Base-by-base conservation (phyloP, 2,329 filamentous ascomycete genomes). In the Aspergillus hiratsukae region DNA sequence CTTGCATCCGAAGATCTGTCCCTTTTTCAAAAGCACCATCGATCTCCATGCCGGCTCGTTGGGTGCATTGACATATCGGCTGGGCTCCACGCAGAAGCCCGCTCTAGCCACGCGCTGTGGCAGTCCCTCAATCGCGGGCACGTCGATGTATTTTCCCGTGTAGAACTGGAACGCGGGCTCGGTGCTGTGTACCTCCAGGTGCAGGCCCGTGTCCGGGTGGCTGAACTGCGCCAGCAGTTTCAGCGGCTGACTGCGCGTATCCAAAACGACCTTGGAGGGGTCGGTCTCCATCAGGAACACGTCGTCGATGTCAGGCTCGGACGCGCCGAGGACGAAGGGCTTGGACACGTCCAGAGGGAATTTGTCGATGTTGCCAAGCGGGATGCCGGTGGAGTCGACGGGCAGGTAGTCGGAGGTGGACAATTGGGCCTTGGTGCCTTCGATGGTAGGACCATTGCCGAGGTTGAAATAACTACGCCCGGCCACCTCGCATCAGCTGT, bases 121-220 rank as follows among this genome's bases (percentile, higher is more conserved):
- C 28, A 83, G 73, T 2, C 78, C 80, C 31, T 77, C 80, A 23
- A 80, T 78, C 57, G 74, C 87, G 0, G 89, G 87, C 11, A 96
- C 87, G 65, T 94, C 78, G 62, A 95, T 91, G 69, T 86, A 87
- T 69, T 89, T 87, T 62, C 93, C 94, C 0, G 91, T 95, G 76
- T 97, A 97, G 77, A 97, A 96, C 74, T 97, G 93, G 80, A 97
- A 97, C 0, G 91, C 90, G 0, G 94, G 94, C 79, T 97, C 93
- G 0, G 93, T 97, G 78, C 90, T 94, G 67, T 86, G 80, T 5
- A 96, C 88, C 74, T 97, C 90, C 51, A 97, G 84, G 71, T 95
- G 88, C 63, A 97, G 81, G 60, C 85, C 84, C 28, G 86, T 88
- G 51, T 79, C 80, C 5, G 90, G 84, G 72, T 97, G 90, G 72